A percentile compares a stretch with the other conserved stretches of the same genome.
phyloP scores from a whole-genome alignment of 2,329 filamentous ascomycete genomes.

The Aureobasidium subglaciale region DNA sequence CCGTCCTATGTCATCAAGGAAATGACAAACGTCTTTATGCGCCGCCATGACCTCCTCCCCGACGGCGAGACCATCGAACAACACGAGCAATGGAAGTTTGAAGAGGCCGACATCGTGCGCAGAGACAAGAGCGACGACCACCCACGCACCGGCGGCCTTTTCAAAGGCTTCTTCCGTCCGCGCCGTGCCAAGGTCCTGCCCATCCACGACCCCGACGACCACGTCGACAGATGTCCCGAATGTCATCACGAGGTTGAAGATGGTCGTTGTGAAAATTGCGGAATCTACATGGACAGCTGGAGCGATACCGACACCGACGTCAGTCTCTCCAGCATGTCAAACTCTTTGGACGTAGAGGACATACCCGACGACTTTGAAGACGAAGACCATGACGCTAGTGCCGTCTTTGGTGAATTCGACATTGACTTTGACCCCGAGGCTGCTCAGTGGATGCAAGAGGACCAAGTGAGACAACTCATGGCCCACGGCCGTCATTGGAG shows the following conservation, averaged over 20 bases:
- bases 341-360: conserved; percentile 20
- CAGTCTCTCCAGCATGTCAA: conserved; percentile 26
- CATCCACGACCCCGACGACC: conserved; percentile 52
- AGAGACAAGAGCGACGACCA: conserved; percentile 51
- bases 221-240: conserved; percentile 54
- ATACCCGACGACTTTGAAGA: conserved; percentile 35
- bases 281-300: conserved; percentile 44
- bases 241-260: conserved; percentile 60
- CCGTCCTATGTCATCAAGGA: conserved; percentile 61
- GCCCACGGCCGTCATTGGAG: too few relatives aligned
- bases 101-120: conserved; percentile 54
- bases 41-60: conserved; percentile 53
- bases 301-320: conserved; percentile 30
- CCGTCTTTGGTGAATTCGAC: conserved; percentile 5
- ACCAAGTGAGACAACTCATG: too few relatives aligned
- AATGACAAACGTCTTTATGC: conserved; percentile 56
- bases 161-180: conserved; percentile 52
- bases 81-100: conserved; percentile 49
- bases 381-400: conserved; percentile 27
- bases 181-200: conserved; percentile 28
- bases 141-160: conserved; percentile 49
- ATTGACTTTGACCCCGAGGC: background rate
- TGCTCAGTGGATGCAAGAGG: background rate
- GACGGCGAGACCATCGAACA: conserved; percentile 57
- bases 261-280: conserved; percentile 49